Base-by-base conservation (phyloP, 2,329 filamentous ascomycete species). In the Cryphonectria radicalis region DNA sequence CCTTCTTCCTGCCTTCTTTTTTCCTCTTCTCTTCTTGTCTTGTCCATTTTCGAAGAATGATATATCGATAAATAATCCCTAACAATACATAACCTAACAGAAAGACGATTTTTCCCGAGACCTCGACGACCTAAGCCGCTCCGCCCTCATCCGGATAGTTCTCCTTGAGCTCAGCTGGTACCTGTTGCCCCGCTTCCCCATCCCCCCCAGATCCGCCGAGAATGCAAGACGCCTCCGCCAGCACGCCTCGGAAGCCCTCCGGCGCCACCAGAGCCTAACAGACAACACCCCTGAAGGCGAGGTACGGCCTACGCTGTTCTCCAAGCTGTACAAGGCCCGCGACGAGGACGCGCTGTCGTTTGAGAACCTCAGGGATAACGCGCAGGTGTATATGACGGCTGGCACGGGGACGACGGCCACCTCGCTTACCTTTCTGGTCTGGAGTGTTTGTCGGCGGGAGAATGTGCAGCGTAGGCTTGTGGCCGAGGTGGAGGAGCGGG, bases 321-420 rank as follows among this genome's bases (percentile, higher is more conserved):
- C 80, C 55, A 80, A 81, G 69, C 73, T 83, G 1, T 79, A 81
- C 71, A 76, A 80, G 55, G 79, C 79, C 13, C 74, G 78, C 17
- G 68, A 55, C 22, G 77, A 80, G 35, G 76, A 78, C 1, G 75
- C 77, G 11, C 75, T 72, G 43, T 73, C 1, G 53, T 71, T 1
- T 82, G 86, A 37, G 78, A 17, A 35, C 55, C 11, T 86, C 2
- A 70, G 74, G 6, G 73, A 75, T 22, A 82, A 86, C 65, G 84
- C 84, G 0, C 77, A 79, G 13, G 77, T 74, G 0, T 85, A 84
- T 72, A 87, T 88, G 67, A 72, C 84, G 3, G 87, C 85, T 0
- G 86, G 86, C 2, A 85, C 81, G 63, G 86, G 88, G 71, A 88
- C 86, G 0, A 87, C 86, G 0, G 82, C 86, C 1, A 80, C 81